Base-by-base conservation (phyloP, 2,329 filamentous ascomycete species). In the Thelonectria olida region DNA sequence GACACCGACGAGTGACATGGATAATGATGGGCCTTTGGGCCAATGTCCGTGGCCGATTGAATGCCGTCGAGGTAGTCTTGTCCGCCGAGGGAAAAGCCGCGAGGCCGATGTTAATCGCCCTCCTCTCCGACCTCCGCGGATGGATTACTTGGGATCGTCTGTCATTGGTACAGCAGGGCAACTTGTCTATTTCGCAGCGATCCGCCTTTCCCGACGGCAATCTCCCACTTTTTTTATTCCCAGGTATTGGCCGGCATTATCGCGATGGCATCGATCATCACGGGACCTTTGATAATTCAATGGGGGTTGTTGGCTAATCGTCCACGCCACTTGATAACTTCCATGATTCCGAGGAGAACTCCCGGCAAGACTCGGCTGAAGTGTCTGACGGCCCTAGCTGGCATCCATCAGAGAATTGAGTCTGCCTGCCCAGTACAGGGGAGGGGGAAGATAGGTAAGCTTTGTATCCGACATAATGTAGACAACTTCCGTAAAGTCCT, bases 151-250 rank as follows among this genome's bases (percentile, higher is more conserved):
- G 62, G 61, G 25, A 62, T 31, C 38, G 19, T 22, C 47, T 62
- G 45, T 13, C 13, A 71, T 71, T 71, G 69, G 68, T 19, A 34
- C 13, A 31, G 23, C 47, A 53, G 63, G 44, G 49, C 61, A 44
- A 66, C 68, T 65, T 68, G 60, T 56, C 42, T 38, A 59, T 54
- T 48, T 65, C 67, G 67, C 65, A 44, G 52, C 61, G 50, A 66
- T 68, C 67, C 68, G 60, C 60, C 47, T 38, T 61, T 58, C 51
- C 67, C 68, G 67, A 59, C 31, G 31, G 6, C 7, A 34, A 20
- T 57, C 56, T 58, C 61, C 55, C 62, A 56, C 53, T 62, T 62
- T 63, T 44, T 22, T 54, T 27, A 34, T 48, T 22, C 61, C 50
- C 49, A 36, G 54, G 51, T 12, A 47, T 47, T 58, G 61, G 64